Evolutionary conservation across 2,329 filamentous ascomycete genomes (phyloP).

Genomic region (Epichloe gansuensis): DNA sequence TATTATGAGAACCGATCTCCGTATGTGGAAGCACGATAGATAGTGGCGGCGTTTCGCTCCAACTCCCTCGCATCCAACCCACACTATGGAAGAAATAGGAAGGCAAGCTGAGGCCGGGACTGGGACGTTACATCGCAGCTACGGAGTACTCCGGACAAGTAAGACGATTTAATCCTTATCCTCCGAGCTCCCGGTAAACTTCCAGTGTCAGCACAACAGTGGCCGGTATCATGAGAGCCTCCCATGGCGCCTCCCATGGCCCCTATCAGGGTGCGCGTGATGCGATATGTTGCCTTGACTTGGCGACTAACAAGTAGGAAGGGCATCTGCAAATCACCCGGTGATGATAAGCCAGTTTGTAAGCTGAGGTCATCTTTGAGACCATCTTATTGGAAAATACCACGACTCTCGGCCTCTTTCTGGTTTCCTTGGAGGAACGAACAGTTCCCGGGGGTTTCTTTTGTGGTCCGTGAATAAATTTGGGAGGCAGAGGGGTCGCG

Average conservation of each 20-base stretch:
- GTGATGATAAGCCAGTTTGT: background rate
- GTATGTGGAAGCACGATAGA: background rate
- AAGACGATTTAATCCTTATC: background rate
- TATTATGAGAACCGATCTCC: background rate
- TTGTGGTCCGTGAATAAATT: too few species aligned
- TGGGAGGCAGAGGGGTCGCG: too few species aligned
- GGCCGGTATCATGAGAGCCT: background rate
- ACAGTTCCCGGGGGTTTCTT: too few species aligned
- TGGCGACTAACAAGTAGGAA: background rate
- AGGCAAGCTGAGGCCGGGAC: background rate
- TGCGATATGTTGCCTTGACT: slow-evolving; percentile 1
- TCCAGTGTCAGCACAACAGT: background rate
- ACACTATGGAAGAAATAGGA: slow-evolving; percentile 1
- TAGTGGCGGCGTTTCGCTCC: background rate
- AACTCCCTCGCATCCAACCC: background rate
- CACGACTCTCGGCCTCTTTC: background rate
- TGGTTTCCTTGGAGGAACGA: background rate
- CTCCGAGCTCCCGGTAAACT: background rate
- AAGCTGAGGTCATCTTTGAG: background rate
- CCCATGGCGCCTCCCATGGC: slow-evolving; percentile 5
- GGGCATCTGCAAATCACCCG: background rate
- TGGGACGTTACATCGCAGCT: slow-evolving; percentile 2
- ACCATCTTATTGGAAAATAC: background rate
- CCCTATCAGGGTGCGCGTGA: background rate
- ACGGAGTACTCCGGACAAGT: background rate